These are phyloP conservation scores for Yarrowia sp. DNA, from an alignment of 805 yeast species.

Conservation along the genomic window DNA sequence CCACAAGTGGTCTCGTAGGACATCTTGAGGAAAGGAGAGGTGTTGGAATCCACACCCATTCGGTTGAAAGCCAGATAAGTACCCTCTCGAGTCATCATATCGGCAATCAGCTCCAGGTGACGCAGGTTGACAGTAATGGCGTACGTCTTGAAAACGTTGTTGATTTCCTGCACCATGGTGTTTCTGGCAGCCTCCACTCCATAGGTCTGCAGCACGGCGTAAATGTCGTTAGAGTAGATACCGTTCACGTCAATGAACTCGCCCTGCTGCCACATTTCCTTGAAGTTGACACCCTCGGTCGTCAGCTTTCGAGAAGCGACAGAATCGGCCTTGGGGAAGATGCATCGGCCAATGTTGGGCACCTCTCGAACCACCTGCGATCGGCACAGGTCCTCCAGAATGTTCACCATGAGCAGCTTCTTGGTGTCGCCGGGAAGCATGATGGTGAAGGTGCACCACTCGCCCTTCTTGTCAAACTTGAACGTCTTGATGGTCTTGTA, in stretches of 20 bases:
- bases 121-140: conserved; percentile 91
- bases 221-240: conserved; percentile 87
- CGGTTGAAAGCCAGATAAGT: conserved; percentile 94
- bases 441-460: conserved; percentile 89
- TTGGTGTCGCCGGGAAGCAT: conserved; percentile 82
- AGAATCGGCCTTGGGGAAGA: conserved; percentile 62
- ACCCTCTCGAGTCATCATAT: conserved; percentile 99
- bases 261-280: conserved; percentile 97
- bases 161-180: conserved; percentile 93
- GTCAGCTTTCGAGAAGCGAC: conserved; percentile 72
- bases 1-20: conserved; percentile 98
- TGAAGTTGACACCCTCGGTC: conserved; percentile 97
- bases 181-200: conserved; percentile 99
- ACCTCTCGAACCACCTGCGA: conserved; percentile 90
- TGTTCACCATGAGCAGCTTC: conserved; percentile 94
- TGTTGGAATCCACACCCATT: conserved; percentile 94
- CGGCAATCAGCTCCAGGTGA: conserved; percentile 95
- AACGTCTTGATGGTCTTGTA: conserved; percentile 74
- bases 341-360: conserved; percentile 86
- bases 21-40: conserved; percentile 98
- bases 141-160: conserved; percentile 92
- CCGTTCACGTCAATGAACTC: conserved; percentile 87
- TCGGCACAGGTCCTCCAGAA: conserved; percentile 88
- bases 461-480: conserved; percentile 79
- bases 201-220: conserved; percentile 83